Base-by-base conservation (phyloP, 805 yeast species). In the Lipomyces starkeyi region DNA sequence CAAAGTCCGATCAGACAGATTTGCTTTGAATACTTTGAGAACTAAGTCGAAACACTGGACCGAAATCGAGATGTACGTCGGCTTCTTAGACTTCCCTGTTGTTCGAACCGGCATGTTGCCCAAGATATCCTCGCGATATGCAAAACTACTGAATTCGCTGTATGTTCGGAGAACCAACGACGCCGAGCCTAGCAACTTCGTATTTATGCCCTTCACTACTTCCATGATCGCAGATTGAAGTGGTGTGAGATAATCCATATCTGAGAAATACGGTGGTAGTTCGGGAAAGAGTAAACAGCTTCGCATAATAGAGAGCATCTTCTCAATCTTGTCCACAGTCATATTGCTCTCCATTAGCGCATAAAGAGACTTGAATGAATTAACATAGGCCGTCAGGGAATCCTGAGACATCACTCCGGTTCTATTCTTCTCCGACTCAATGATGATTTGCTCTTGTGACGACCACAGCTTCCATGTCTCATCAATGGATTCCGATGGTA, bases 241-340 rank as follows among this genome's bases (percentile, higher is more conserved):
- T 9, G 83, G 81, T 0, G 97, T 85, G 62, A 87, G 86, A 29
- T 84, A 85, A 22, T 78, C 74, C 54, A 81, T 79, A 75, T 92
- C 97, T 3, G 79, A 76, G 43, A 81, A 81, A 70, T 81, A 82
- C 37, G 82, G 86, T 8, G 92, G 90, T 49, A 91, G 80, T 13
- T 90, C 83, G 0, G 96, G 97, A 76, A 90, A 92, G 54, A 91
- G 80, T 0, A 90, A 86, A 66, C 92, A 86, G 17, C 87, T 82
- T 73, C 86, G 86, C 74, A 94, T 83, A 4, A 88, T 78, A n/a
- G 79, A 80, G 49, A 91, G 77, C n/a, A 90, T 80, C 27, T 77
- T 80, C 56, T 81, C 84, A n/a, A 87, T 80, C 63, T 77, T 73
- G 7, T 73, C 77, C 76, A 82, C 27, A 65, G 78, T 34, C 71